These are phyloP conservation scores for Bertia moriformis DNA, from an alignment of 2,329 filamentous ascomycete species.

Conservation along the genomic window DNA sequence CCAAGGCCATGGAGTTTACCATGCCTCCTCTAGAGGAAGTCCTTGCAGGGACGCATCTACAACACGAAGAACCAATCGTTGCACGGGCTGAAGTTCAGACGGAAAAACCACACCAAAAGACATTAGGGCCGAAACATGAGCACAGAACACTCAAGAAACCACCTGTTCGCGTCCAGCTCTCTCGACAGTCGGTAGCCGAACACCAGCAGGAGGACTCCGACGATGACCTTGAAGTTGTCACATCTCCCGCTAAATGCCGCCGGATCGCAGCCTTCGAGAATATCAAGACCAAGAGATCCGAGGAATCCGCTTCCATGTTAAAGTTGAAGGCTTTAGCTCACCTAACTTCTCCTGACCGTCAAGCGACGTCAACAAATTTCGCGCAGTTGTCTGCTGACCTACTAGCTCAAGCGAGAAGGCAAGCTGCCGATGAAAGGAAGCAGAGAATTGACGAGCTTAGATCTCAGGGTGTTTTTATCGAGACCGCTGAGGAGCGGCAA, in stretches of 20 bases:
- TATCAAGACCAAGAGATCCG: slow-evolving; percentile 25
- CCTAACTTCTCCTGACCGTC: slow-evolving; percentile 23
- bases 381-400: slow-evolving; percentile 36
- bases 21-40: not conserved
- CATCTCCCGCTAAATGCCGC: slow-evolving; percentile 20
- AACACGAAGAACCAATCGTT: not conserved
- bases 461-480: slow-evolving; percentile 39
- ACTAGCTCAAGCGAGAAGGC: slow-evolving; percentile 34
- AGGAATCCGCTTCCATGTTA: slow-evolving; percentile 29
- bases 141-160: slow-evolving; percentile 3
- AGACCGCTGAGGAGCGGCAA: slow-evolving; percentile 45
- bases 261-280: slow-evolving; percentile 35
- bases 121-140: not conserved
- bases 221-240: slow-evolving; percentile 34
- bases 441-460: slow-evolving; percentile 44
- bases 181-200: slow-evolving; percentile 15
- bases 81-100: not conserved
- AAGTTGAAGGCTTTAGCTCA: slow-evolving; percentile 37
- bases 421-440: slow-evolving; percentile 36
- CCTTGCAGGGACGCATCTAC: not conserved
- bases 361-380: slow-evolving; percentile 26
- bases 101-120: not conserved
- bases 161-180: slow-evolving; percentile 19
- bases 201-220: slow-evolving; percentile 21
- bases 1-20: not conserved